Evolutionary conservation across 164 flowering plant genomes (phyloP).

Genomic region (Litsea cubeba): DNA sequence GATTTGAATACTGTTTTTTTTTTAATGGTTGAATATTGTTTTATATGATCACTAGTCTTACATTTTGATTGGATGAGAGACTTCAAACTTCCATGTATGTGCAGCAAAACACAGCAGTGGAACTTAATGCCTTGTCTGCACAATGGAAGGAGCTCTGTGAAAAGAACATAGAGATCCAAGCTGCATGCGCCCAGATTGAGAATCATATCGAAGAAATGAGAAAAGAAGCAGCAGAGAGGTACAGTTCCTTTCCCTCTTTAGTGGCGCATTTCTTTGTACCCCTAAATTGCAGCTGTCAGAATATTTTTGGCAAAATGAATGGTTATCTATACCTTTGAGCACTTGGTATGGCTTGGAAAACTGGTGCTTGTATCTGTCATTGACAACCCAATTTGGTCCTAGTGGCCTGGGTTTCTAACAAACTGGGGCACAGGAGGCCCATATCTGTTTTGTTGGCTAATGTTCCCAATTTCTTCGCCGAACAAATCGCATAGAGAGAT

Average conservation of each 20-base stretch:
- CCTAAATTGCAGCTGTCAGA: too few relatives aligned
- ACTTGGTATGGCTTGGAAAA: neutral
- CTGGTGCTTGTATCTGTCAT: neutral
- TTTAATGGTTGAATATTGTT: too few relatives aligned
- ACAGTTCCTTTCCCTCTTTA: constrained; percentile 2
- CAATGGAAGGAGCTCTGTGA: constrained; percentile 89
- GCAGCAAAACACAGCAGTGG: constrained; percentile 89
- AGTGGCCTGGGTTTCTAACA: neutral
- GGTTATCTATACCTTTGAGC: neutral
- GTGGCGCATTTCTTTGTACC: neutral
- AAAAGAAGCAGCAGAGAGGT: constrained; percentile 77
- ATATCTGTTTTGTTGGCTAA: neutral
- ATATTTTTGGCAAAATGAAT: neutral
- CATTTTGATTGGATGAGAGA: neutral
- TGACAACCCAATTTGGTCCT: neutral
- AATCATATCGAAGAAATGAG: constrained; percentile 44
- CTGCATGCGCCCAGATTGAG: constrained; percentile 67
- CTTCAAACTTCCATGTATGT: constrained; percentile 12
- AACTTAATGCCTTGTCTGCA: constrained; percentile 72
- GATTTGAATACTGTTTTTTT: too few relatives aligned
- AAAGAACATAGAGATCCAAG: constrained; percentile 79
- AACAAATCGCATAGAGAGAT: neutral
- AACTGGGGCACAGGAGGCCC: neutral
- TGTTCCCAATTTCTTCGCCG: neutral
- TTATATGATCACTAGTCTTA: too few relatives aligned